Evolutionary conservation across 1,284 basidiomycete genomes (phyloP).

Genomic region (Neolentinus lepideus): DNA sequence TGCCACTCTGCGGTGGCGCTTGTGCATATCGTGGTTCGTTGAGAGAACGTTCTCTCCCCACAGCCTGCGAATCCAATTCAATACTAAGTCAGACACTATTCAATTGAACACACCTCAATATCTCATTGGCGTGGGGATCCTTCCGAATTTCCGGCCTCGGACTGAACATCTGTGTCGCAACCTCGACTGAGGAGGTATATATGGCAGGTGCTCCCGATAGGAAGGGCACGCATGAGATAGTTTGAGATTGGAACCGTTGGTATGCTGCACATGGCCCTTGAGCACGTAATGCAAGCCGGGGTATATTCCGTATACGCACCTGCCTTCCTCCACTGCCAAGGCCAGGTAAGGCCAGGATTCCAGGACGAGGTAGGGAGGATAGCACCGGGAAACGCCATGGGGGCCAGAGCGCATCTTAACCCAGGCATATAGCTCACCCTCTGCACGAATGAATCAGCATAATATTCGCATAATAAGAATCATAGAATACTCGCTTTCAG

Average conservation of each 20-base stretch:
- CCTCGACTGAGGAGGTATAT: neutral
- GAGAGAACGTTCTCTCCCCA: neutral
- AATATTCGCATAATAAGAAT: too few relatives aligned
- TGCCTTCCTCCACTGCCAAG: neutral
- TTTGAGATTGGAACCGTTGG: neutral
- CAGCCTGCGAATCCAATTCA: neutral
- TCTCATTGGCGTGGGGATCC: neutral
- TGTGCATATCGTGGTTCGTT: neutral
- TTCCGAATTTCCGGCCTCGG: neutral
- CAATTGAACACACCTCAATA: neutral
- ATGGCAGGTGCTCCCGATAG: neutral
- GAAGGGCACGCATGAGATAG: neutral
- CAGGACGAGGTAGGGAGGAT: neutral
- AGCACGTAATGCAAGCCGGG: too few relatives aligned
- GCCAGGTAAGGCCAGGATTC: neutral
- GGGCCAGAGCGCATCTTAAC: neutral
- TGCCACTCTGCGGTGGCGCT: neutral
- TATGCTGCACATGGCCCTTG: neutral
- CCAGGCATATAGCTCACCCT: neutral
- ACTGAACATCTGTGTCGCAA: neutral
- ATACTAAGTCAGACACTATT: too few relatives aligned
- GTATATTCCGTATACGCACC: too few relatives aligned
- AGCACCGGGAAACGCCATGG: neutral
- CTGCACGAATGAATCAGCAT: neutral
- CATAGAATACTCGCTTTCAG: neutral